Evolutionary conservation across 2,329 filamentous ascomycete genomes (phyloP), one percentile per base, ranked within the genome.

Genomic region (Graphiopsis chlorocephala): DNA sequence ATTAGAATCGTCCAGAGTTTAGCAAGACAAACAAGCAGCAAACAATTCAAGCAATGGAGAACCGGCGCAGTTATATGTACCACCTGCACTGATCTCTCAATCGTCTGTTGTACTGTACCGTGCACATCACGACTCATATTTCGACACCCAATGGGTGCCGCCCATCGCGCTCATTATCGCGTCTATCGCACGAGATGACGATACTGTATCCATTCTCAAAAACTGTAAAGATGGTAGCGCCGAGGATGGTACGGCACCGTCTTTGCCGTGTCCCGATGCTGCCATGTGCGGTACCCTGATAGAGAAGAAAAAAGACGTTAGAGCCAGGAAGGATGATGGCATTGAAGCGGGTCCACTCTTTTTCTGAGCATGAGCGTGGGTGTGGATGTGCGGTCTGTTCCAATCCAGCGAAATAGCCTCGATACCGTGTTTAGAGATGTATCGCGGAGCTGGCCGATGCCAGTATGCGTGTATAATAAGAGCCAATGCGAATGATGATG

Each of bases 281-380:
- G 31, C 29, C 31, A 56, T 23, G 31, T 45, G 55, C 35, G 55
- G 33, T 48, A 45, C 31, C 58, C 38, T n/a, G 48, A 50, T 23
- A 17, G 29, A 50, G 28, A 29, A 33, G 58, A 61, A 61, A 53
- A 45, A 61, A 61, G 58, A 61, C 42, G 25, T 61, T 61, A 58
- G 31, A 45, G 35, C 2, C 8, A 28, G 58, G n/a, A 28, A 28
- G 17, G 45, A 61, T 61, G 58, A 45, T 45, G 45, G 45, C 28
- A 59, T 59, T 26, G 57, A 25, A 33, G 42, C 17, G 58, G 58
- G 45, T 50, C 58, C 38, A 23, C 15, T 29, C 20, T 15, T 11
- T 31, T 31, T n/a, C 50, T 15, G n/a, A n/a, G n/a, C n/a, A n/a
- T n/a, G n/a, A n/a, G n/a, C n/a, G n/a, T 23, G 35, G 20, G 8